Percentiles rank a stretch among this genome's conserved stretches.
Evolutionary conservation across 2,329 filamentous ascomycete genomes (phyloP).

Genomic region (Trichoderma koningii): DNA sequence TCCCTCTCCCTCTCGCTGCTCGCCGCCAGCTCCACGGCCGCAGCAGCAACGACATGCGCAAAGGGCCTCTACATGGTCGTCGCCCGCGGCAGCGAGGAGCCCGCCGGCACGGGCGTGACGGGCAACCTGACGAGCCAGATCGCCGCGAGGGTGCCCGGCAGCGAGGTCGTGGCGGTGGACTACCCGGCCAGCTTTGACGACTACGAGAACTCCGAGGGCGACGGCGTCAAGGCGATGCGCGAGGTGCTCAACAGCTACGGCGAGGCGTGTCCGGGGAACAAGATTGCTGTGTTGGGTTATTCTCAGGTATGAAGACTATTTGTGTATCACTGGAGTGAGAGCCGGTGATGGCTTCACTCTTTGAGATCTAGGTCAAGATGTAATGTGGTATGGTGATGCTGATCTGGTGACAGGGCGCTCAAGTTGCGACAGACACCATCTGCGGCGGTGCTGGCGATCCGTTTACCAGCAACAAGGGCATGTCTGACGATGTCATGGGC

Average conservation of each 20-base stretch:
- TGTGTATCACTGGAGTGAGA: too few species aligned
- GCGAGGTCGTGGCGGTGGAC: constrained; percentile 40
- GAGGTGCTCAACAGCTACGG: constrained; percentile 39
- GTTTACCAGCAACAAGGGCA: constrained; percentile 34
- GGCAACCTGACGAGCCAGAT: constrained; percentile 40
- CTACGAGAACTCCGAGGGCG: constrained; percentile 42
- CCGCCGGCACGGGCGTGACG: constrained; percentile 39
- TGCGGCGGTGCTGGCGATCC: constrained; percentile 41
- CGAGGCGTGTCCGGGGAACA: constrained; percentile 42
- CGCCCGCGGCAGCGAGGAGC: constrained; percentile 44
- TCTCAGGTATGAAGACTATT: constrained; percentile 44
- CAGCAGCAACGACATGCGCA: constrained; percentile 36
- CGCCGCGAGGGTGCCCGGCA: constrained; percentile 39
- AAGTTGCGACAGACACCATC: constrained; percentile 42
- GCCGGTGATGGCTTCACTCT: too few species aligned
- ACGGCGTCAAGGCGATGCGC: constrained; percentile 39
- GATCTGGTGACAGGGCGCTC: constrained; percentile 40
- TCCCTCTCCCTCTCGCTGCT: constrained; percentile 24
- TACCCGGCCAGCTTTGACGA: constrained; percentile 43
- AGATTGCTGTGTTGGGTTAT: constrained; percentile 47
- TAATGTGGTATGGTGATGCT: background rate
- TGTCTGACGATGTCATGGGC: constrained; percentile 38
- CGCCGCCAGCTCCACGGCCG: constrained; percentile 23
- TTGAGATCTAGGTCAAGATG: too few species aligned
- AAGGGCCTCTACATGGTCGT: constrained; percentile 45